Evolutionary conservation across 768 basidiomycete genomes (phyloP), one percentile per base, ranked within the genome.

Genomic region (Termitomyces sp.): DNA sequence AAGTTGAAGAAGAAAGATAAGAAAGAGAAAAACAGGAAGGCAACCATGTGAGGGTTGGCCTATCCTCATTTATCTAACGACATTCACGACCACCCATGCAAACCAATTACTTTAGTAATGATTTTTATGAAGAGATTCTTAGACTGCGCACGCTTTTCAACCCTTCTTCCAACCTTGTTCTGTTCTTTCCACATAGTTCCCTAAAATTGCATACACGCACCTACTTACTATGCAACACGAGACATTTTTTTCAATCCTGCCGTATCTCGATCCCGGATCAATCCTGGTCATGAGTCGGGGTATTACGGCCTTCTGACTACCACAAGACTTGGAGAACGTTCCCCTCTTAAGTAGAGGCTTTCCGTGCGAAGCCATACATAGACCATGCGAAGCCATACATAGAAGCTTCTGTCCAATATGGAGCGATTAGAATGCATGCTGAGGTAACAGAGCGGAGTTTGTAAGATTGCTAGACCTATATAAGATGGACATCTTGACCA

Each of bases 11-110:
- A 81, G 69, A 80, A 79, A 73, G 79, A 85, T 61, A 77, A 82
- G 72, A 85, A 84, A 73, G 82, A 85, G 65, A 84, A 81, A 71
- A 80, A 77, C 69, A 75, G 74, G 68, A 77, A 78, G 65, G 62
- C 73, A 59, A 70, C 67, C 44, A 56, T 64, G 55, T 73, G 60
- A 67, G 56, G 55, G 40, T 53, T 60, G 59, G 52, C 56, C 54
- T 40, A 30, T 30, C 46, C 6, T 49, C 18, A 20, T 33, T 12
- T 48, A 60, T 65, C 72, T 55, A 73, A 73, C 68, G 69, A 71
- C 60, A 35, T 58, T 62, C 58, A 63, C 54, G 60, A 63, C 62
- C 50, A 56, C 46, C 47, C 57, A 65, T 64, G 57, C 55, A 55
- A 53, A 47, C 44, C 35, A 20, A 47, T 7, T 66, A 64, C 43